Evolutionary conservation across 2,329 filamentous ascomycete genomes (phyloP), one percentile per base, ranked within the genome.

Genomic region (Aspergillus jensenii): DNA sequence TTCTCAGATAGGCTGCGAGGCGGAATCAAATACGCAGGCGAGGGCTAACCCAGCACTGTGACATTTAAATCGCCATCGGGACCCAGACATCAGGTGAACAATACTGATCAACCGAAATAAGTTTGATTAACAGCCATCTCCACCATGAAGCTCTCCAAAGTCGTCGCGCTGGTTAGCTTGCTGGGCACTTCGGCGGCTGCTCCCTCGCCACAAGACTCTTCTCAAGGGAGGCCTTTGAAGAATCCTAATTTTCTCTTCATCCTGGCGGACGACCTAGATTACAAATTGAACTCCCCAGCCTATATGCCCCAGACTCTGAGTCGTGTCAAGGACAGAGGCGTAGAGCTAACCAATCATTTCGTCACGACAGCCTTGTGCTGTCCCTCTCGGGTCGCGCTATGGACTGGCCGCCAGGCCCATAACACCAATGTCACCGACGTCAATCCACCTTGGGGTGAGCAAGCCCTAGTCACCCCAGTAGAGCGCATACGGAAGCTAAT

Each of bases 221-320:
- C 25, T 9, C 25, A 27, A 27, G 25, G 25, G 25, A 27, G 25
- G 25, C 25, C 2, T 27, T 27, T 1, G 25, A 27, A 27, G 7
- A 9, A 9, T 1, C 76, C 81, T 0, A 89, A 89, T 56, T 83
- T 90, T 31, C 74, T 90, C 17, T 87, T 90, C 68, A 83, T 90
- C 60, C 73, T 90, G 44, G 87, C 85, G 0, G 87, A 90, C 63
- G 87, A 90, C 62, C 87, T 89, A 64, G 87, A 89, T 65, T 61
- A 67, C 19, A 58, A 67, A 40, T 59, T 73, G 5, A 63, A 66
- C n/a, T 67, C 67, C 2, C 55, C 71, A 11, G 67, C 71, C 1
- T 86, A 87, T 58, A 86, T 87, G 82, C 84, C 83, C 0, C 12
- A 51, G 6, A 21, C 50, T 3, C 6, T 14, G 6, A 45, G 50